Conservation (phyloP, 1,284 basidiomycete species). For the Boletus nobilissimus region DNA sequence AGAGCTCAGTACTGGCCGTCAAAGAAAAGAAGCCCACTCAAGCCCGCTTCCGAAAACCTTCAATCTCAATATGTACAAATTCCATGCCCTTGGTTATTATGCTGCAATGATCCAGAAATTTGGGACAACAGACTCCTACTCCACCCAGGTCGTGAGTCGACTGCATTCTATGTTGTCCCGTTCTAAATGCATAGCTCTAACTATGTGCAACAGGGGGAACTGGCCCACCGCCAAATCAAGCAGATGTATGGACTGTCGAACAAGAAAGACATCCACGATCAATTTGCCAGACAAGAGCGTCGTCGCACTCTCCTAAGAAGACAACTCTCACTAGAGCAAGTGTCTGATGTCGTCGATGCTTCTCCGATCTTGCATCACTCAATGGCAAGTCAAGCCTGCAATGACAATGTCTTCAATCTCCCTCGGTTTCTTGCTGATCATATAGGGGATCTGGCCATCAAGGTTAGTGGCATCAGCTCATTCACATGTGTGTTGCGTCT, state of each 20-base stretch:
- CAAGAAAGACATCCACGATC: not conserved
- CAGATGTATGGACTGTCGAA: constrained; percentile 7
- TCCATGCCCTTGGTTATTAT: not conserved
- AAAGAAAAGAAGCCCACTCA: no score
- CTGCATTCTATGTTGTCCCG: not conserved
- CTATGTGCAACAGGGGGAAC: not conserved
- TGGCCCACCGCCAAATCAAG: constrained; percentile 3
- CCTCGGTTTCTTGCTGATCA: not conserved
- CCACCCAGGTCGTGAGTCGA: not conserved
- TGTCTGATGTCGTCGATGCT: not conserved
- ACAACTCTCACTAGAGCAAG: not conserved
- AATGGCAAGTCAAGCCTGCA: not conserved
- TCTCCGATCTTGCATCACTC: not conserved
- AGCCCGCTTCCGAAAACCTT: not conserved
- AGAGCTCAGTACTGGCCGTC: no score
- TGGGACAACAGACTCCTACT: not conserved
- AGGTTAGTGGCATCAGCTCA: not conserved
- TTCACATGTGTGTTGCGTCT: not conserved
- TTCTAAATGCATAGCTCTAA: not conserved
- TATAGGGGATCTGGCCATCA: not conserved
- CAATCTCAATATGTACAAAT: not conserved
- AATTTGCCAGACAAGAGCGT: not conserved
- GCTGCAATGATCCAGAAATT: not conserved
- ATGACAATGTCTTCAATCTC: not conserved
- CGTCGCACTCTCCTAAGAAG: not conserved